Evolutionary conservation across 495 filamentous ascomycete genomes (phyloP).

Genomic region (Aspergillus funiculosus): DNA sequence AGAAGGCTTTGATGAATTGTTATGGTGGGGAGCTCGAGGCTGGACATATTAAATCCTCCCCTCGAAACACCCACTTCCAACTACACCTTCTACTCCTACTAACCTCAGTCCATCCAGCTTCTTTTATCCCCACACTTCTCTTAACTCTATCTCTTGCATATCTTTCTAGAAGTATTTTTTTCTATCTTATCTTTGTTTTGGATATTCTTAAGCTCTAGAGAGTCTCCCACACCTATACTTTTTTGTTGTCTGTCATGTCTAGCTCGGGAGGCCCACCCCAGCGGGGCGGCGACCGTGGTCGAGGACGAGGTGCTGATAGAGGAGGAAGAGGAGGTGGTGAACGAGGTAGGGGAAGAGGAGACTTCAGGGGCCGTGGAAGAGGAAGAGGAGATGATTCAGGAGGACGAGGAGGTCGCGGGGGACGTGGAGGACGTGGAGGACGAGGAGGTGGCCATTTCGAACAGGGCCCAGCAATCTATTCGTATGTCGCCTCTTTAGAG

Average conservation of each 20-base stretch:
- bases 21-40: slow-evolving; percentile 4
- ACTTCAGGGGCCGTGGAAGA: slow-evolving; percentile 1
- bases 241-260: slow-evolving; percentile 12
- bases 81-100: no score
- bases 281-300: slow-evolving; percentile 11
- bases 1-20: neutral
- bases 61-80: no score
- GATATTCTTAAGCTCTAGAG: neutral
- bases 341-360: neutral
- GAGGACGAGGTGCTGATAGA: slow-evolving; percentile 2
- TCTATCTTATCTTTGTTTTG: neutral
- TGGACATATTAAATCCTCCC: slow-evolving; percentile 3
- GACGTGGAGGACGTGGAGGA: slow-evolving; percentile 1
- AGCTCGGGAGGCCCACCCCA: slow-evolving; percentile 8
- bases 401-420: slow-evolving; percentile 5
- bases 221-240: neutral
- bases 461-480: slow-evolving; percentile 24
- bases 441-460: slow-evolving; percentile 12
- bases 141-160: neutral
- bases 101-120: neutral
- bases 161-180: neutral
- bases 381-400: neutral
- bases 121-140: neutral
- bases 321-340: neutral
- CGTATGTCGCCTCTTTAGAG: slow-evolving; percentile 20